phyloP scores from a whole-genome alignment of 2,329 filamentous ascomycete genomes.

The Chaetomium strumarium region DNA sequence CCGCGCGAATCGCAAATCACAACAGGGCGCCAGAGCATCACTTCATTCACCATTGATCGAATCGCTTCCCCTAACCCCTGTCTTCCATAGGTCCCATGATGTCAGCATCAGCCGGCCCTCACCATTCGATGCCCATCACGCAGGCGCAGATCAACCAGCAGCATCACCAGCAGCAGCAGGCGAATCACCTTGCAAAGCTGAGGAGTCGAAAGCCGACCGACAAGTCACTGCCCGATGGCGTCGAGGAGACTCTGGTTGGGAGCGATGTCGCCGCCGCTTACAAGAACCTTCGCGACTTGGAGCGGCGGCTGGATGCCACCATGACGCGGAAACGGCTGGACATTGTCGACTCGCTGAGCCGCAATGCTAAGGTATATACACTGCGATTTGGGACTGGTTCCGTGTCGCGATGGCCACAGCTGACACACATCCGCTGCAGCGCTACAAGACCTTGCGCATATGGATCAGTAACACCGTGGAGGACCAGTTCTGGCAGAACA shows the following conservation, averaged over 20 bases:
- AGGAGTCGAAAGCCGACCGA: conserved; percentile 88
- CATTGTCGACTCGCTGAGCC: conserved; percentile 73
- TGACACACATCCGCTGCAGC: conserved; percentile 36
- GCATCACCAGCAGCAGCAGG: conserved; percentile 37
- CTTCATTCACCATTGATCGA: neutral
- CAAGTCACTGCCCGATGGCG: conserved; percentile 85
- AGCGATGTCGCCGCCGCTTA: conserved; percentile 80
- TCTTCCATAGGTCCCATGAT: conserved; percentile 47
- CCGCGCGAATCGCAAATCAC: conserved; percentile 4
- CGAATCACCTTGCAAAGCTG: conserved; percentile 66
- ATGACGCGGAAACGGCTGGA: conserved; percentile 94
- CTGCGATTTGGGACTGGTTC: no score
- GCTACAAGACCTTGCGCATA: conserved; percentile 78
- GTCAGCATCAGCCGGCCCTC: conserved; percentile 46
- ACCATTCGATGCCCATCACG: conserved; percentile 46
- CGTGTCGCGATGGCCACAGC: neutral
- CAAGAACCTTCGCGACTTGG: conserved; percentile 75
- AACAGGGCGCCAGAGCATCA: neutral
- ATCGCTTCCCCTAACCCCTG: conserved; percentile 1
- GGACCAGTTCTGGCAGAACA: conserved; percentile 87
- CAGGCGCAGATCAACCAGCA: conserved; percentile 50
- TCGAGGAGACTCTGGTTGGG: conserved; percentile 64
- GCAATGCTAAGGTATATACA: conserved; percentile 58
- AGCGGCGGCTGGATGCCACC: conserved; percentile 81
- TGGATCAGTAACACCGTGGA: conserved; percentile 95